phyloP scores from a whole-genome alignment of 2,329 filamentous ascomycete species.

The Xylariaceae sp. region DNA sequence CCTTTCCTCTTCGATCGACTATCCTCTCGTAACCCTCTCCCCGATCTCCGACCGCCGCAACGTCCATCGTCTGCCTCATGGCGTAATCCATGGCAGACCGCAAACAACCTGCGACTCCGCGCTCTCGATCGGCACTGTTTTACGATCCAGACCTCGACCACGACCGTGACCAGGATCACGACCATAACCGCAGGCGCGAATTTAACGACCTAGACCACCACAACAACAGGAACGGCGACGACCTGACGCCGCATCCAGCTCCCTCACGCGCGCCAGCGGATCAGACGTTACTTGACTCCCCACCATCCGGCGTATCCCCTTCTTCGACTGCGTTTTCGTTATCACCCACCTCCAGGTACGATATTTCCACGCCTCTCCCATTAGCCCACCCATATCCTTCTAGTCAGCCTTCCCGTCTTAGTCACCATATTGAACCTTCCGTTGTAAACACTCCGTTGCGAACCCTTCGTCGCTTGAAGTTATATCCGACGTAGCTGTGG shows the following conservation, averaged over 20 bases:
- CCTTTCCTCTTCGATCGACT: not conserved
- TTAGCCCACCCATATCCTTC: conserved; percentile 3
- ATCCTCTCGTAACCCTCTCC: conserved; percentile 3
- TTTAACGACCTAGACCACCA: too few relatives aligned
- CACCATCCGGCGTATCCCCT: too few relatives aligned
- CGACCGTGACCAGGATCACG: not conserved
- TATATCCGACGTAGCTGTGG: too few relatives aligned
- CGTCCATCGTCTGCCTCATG: conserved; percentile 45
- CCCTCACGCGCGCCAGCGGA: too few relatives aligned
- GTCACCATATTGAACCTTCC: not conserved
- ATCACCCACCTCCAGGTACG: conserved; percentile 27
- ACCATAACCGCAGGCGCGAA: conserved; percentile 5
- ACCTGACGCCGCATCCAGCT: too few relatives aligned
- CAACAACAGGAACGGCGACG: too few relatives aligned
- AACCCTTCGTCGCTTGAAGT: too few relatives aligned
- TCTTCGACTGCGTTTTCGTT: conserved; percentile 12
- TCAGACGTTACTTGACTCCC: too few relatives aligned
- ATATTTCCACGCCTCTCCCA: conserved; percentile 11
- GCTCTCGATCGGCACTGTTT: conserved; percentile 49
- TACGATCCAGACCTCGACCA: conserved; percentile 35
- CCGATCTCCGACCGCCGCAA: conserved; percentile 1
- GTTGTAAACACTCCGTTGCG: too few relatives aligned
- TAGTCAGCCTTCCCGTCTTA: not conserved
- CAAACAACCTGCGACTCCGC: conserved; percentile 43
- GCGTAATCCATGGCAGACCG: conserved; percentile 66